Percentiles rank a stretch among this genome's conserved stretches.
phyloP scores from a whole-genome alignment of 2,329 filamentous ascomycete genomes.

The Pseudocercospora musae region DNA sequence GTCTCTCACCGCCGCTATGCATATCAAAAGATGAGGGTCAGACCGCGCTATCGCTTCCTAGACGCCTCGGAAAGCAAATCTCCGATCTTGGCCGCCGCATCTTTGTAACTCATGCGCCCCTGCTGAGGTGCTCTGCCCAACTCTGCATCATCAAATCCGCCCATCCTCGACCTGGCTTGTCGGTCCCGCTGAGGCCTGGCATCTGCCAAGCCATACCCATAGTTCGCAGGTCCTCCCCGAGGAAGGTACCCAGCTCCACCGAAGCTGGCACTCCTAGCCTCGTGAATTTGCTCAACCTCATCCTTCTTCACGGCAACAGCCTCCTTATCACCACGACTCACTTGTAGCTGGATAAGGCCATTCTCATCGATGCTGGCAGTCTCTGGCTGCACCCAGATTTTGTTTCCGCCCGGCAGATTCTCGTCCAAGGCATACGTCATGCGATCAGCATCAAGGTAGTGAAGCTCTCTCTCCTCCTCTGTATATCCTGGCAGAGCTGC shows the following conservation, averaged over 20 bases:
- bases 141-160: conserved; percentile 31
- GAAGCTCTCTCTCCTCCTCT: conserved; percentile 33
- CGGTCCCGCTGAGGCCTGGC: conserved; percentile 9
- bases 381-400: conserved; percentile 50
- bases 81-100: conserved; percentile 13
- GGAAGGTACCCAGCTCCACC: conserved; percentile 7
- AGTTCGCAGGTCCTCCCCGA: conserved; percentile 23
- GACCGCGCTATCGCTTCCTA: not conserved
- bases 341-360: conserved; percentile 42
- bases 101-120: conserved; percentile 1
- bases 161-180: conserved; percentile 12
- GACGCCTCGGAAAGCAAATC: conserved; percentile 6
- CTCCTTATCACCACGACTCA: conserved; percentile 31
- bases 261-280: conserved; percentile 17
- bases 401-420: conserved; percentile 49
- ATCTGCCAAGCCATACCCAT: conserved; percentile 28
- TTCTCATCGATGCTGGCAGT: conserved; percentile 46
- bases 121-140: conserved; percentile 8
- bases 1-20: not conserved
- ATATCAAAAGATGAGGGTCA: not conserved
- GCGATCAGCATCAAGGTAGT: conserved; percentile 42
- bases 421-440: conserved; percentile 40
- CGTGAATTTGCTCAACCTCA: conserved; percentile 27
- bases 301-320: conserved; percentile 34
- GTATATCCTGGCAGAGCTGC: not conserved